A percentile compares a stretch with the other conserved stretches of the same genome.
These are phyloP conservation scores for Paramecium biaurelia DNA, from an alignment of 73 alveolate species.

Conservation along the genomic window DNA sequence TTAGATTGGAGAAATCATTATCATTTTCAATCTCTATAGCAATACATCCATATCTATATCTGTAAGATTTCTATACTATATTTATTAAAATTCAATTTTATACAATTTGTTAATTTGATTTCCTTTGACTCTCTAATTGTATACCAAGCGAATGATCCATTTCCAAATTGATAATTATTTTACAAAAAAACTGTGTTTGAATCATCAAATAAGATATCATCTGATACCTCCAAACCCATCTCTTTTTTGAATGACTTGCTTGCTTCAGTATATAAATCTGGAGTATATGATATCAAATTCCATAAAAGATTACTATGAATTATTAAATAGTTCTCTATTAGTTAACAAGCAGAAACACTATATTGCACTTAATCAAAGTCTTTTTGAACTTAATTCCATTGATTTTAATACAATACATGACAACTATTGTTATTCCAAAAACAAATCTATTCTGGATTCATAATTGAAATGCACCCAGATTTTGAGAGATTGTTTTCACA, in stretches of 20 bases:
- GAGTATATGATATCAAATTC: neutral
- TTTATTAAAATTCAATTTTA: neutral
- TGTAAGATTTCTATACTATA: neutral
- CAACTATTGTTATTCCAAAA: neutral
- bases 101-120: neutral
- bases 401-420: neutral
- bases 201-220: neutral
- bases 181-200: neutral
- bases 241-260: neutral
- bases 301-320: conserved; percentile 23
- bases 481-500: conserved; percentile 12
- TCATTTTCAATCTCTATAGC: conserved; percentile 6
- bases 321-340: neutral
- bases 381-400: neutral
- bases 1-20: neutral
- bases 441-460: neutral
- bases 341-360: conserved; percentile 33
- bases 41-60: conserved; percentile 7
- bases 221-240: neutral
- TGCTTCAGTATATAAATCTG: conserved; percentile 16
- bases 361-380: neutral
- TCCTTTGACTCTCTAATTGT: neutral
- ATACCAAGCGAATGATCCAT: neutral
- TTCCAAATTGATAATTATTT: neutral
- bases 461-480: neutral